phyloP scores from a whole-genome alignment of 768 basidiomycete genomes.

The Pilatotrama ljubarskyi region DNA sequence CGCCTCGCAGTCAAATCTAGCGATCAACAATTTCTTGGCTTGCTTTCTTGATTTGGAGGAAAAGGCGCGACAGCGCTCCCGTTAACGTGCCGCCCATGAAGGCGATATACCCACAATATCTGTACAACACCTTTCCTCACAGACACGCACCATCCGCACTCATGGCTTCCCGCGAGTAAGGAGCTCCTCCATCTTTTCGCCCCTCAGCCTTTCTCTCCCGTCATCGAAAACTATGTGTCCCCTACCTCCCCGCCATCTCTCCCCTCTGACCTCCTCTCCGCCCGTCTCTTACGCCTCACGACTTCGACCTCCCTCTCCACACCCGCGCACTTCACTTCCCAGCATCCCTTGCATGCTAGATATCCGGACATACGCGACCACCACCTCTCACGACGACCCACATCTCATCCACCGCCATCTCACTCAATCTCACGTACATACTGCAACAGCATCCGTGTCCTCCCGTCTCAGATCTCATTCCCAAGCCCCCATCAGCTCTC shows the following conservation, averaged over 20 bases:
- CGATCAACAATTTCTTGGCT: too few relatives aligned
- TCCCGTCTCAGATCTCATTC: not conserved
- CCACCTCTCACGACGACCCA: not conserved
- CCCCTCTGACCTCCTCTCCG: not conserved
- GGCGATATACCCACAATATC: not conserved
- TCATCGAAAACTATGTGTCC: not conserved
- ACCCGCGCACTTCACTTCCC: not conserved
- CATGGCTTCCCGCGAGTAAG: not conserved
- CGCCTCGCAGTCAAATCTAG: not conserved
- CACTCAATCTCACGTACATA: slow-evolving; percentile 9
- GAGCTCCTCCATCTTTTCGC: not conserved
- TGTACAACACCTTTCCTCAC: not conserved
- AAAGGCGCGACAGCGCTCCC: not conserved
- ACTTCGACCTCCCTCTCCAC: not conserved
- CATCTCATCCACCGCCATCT: not conserved
- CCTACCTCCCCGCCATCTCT: not conserved
- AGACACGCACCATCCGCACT: not conserved
- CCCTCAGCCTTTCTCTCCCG: not conserved
- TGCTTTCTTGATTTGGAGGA: not conserved
- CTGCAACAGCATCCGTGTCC: not conserved
- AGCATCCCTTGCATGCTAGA: not conserved
- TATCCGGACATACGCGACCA: not conserved
- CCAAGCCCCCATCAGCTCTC: not conserved
- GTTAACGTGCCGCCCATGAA: not conserved
- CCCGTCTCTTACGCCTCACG: too few relatives aligned